Conservation (phyloP, 139 green algal species). For the Micromonas pusilla region DNA sequence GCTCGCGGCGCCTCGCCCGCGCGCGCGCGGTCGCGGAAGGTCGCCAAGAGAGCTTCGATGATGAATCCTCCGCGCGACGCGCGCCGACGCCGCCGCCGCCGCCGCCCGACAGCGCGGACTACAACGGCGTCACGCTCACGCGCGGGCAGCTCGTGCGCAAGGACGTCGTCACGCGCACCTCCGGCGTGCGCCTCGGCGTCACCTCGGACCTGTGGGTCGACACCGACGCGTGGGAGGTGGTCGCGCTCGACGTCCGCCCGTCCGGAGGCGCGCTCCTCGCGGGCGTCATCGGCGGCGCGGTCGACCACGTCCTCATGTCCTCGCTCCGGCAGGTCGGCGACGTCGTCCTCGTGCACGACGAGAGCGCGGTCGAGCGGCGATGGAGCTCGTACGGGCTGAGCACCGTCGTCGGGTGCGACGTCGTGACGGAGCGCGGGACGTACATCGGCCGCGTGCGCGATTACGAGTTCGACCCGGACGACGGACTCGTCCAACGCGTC, state of each 20-base stretch:
- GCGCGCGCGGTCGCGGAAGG: no score
- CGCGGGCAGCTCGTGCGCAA: slow-evolving; percentile 31
- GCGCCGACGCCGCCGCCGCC: neutral
- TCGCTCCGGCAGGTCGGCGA: slow-evolving; percentile 38
- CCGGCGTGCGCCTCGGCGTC: slow-evolving; percentile 27
- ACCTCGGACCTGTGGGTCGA: slow-evolving; percentile 33
- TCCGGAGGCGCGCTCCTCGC: neutral
- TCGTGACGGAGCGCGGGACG: slow-evolving; percentile 32
- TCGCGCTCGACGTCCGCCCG: slow-evolving; percentile 29
- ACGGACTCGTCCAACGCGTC: slow-evolving; percentile 26
- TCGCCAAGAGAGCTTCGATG: no score
- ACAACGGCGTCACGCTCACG: slow-evolving; percentile 19
- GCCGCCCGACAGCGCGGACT: no score
- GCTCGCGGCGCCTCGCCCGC: no score
- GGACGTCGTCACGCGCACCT: slow-evolving; percentile 35
- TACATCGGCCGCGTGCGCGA: slow-evolving; percentile 37
- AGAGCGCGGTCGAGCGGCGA: slow-evolving; percentile 27
- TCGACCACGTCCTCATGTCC: slow-evolving; percentile 32
- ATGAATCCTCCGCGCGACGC: no score
- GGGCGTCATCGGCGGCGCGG: slow-evolving; percentile 26
- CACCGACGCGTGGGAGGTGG: slow-evolving; percentile 31
- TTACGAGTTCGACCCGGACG: slow-evolving; percentile 37
- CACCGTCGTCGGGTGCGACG: slow-evolving; percentile 33
- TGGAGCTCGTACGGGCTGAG: slow-evolving; percentile 30
- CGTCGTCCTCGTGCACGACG: slow-evolving; percentile 40